Base-by-base conservation (phyloP, 139 green algal species). In the Tetradesmus obliquus region DNA sequence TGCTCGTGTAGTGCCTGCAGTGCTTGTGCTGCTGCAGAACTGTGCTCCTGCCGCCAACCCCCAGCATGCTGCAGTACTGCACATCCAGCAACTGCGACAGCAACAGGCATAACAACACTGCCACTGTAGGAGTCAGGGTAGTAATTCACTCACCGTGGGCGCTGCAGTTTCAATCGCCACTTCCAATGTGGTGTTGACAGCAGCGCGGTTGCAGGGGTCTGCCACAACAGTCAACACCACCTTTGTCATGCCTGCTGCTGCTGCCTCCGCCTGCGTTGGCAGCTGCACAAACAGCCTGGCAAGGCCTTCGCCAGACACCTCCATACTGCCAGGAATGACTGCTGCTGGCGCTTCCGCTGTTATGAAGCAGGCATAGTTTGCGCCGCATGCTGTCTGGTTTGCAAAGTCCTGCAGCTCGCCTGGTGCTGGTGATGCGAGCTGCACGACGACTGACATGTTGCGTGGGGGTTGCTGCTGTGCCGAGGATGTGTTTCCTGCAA, bases 331-430 rank as follows among this genome's bases (percentile, higher is more conserved):
- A 19, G 55, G 20, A 74, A 74, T 60, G 19, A 87, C 82, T 72
- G 54, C 82, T 74, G 82, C 82, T 55, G 82, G 82, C 5, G 82
- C 55, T 74, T 17, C 82, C 20, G 55, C 55, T 74, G 81, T 86
- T 62, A 86, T 32, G 12, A 58, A 57, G 81, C 81, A 86, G 53
- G 45, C 20, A 12, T 86, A 86, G 54, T 5, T 22, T 69, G 81
- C 45, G 3, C 81, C 81, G 51, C 81, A 86, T 62, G 81, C 45
- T 32, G 81, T 86, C 19, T 55, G 15, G 81, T 86, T 69, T 57
- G 55, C 45, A 20, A 62, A 55, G 3, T 54, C 20, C 13, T 10
- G 8, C 6, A 86, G 13, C 81, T 62, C 45, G 19, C 19, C 3
- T 5, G 82, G 3, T 87, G 82, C 55, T 87, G 66, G 66, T 24